Conservation (phyloP, 176 grass and related monocot species). For the Tillandsia leiboldiana region DNA sequence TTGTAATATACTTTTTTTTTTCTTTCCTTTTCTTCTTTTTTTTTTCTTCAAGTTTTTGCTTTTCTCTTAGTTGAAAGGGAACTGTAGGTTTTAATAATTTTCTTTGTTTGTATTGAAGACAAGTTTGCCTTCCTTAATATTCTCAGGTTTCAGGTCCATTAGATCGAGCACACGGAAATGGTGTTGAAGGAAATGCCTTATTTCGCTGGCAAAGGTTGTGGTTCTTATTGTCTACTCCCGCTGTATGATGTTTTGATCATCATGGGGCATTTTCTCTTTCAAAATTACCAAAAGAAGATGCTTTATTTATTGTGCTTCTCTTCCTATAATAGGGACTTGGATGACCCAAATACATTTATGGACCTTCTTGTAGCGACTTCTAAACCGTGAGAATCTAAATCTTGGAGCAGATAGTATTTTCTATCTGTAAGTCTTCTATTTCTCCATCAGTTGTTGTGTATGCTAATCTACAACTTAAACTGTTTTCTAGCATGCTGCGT, state of each 20-base stretch:
- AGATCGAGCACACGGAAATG: conserved; percentile 38
- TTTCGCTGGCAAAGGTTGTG: conserved; percentile 86
- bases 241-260: background rate
- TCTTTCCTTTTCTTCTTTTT: background rate
- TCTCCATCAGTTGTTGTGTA: background rate
- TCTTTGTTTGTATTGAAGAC: background rate
- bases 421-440: conserved; percentile 8
- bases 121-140: conserved; percentile 44
- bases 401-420: conserved; percentile 3
- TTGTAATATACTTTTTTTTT: no score
- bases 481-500: conserved; percentile 53
- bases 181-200: conserved; percentile 63
- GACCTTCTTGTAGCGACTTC: conserved; percentile 80
- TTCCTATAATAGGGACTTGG: conserved; percentile 48
- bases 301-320: conserved; percentile 5
- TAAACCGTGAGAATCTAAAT: conserved; percentile 39
- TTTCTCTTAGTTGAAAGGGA: no score
- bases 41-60: background rate
- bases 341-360: conserved; percentile 81
- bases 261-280: no score
- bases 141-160: conserved; percentile 47
- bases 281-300: background rate
- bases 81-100: no score
- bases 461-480: conserved; percentile 17
- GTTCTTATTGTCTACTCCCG: background rate